Evolutionary conservation across 371 early-diverging fungal species (phyloP).

Genomic region (Chytridium lagenaria): DNA sequence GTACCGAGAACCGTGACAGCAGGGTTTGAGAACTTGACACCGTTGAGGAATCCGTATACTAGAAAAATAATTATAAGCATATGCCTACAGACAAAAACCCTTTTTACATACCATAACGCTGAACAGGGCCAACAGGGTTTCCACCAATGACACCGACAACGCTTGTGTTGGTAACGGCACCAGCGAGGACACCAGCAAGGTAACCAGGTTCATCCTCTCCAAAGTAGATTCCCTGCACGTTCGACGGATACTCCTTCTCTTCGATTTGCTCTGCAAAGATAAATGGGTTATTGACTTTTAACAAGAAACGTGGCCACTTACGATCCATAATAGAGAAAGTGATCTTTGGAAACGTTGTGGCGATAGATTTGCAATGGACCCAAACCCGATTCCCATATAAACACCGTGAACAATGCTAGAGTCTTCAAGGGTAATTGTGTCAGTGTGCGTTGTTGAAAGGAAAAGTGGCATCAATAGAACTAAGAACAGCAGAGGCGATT

Average conservation of each 20-base stretch:
- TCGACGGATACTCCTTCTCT: neutral
- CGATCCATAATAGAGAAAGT: conserved; percentile 1
- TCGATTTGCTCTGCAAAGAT: neutral
- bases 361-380: neutral
- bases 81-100: no score
- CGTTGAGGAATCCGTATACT: conserved; percentile 23
- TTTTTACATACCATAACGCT: neutral
- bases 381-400: neutral
- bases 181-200: conserved; percentile 33
- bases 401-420: neutral
- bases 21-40: conserved; percentile 13
- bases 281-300: neutral
- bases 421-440: neutral
- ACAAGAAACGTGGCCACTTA: no score
- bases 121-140: conserved; percentile 1
- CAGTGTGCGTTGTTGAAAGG: no score
- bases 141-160: conserved; percentile 12
- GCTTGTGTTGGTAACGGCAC: conserved; percentile 14
- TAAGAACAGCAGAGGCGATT: no score
- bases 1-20: neutral
- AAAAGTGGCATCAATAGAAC: no score
- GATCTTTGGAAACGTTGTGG: neutral
- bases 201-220: conserved; percentile 29
- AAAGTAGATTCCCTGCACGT: conserved; percentile 23
- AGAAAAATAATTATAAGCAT: no score